phyloP scores from a whole-genome alignment of 163 green algal species.

The Dunaliella salina region DNA sequence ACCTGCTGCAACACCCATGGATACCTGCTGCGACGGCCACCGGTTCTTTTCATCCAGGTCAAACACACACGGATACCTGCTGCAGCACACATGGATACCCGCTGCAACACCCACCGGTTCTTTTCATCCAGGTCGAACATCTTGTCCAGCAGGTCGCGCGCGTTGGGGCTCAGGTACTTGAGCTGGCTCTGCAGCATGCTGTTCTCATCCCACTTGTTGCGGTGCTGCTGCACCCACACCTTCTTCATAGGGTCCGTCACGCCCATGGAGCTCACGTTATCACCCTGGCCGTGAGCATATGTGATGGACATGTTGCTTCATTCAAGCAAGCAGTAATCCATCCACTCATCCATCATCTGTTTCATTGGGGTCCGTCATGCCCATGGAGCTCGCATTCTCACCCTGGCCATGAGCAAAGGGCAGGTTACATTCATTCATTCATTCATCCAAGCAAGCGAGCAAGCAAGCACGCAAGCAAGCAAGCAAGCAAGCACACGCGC shows the following conservation, averaged over 20 bases:
- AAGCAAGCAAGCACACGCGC: no score
- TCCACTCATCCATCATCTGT: no score
- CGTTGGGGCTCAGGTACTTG: slow-evolving; percentile 50
- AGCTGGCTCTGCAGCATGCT: slow-evolving; percentile 38
- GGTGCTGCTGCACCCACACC: slow-evolving; percentile 55
- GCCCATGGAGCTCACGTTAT: slow-evolving; percentile 16
- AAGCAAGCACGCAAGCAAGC: no score
- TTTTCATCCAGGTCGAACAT: slow-evolving; percentile 76
- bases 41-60: slow-evolving; percentile 61
- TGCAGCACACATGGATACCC: not conserved
- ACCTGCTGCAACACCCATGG: not conserved
- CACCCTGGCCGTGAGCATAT: not conserved
- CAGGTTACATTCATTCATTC: no score
- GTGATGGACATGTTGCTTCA: no score
- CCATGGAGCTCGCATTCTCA: slow-evolving; percentile 12
- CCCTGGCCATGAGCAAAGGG: no score
- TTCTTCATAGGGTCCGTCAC: slow-evolving; percentile 37
- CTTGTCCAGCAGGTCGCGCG: slow-evolving; percentile 66
- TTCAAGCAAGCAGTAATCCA: no score
- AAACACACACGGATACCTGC: not conserved
- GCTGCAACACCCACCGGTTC: slow-evolving; percentile 23
- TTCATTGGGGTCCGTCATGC: no score
- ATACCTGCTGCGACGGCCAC: not conserved
- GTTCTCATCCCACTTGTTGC: slow-evolving; percentile 47
- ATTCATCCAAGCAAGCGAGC: no score